Conservation (phyloP, 2,329 filamentous ascomycete genomes). For the Leptoxyphium fumago region DNA sequence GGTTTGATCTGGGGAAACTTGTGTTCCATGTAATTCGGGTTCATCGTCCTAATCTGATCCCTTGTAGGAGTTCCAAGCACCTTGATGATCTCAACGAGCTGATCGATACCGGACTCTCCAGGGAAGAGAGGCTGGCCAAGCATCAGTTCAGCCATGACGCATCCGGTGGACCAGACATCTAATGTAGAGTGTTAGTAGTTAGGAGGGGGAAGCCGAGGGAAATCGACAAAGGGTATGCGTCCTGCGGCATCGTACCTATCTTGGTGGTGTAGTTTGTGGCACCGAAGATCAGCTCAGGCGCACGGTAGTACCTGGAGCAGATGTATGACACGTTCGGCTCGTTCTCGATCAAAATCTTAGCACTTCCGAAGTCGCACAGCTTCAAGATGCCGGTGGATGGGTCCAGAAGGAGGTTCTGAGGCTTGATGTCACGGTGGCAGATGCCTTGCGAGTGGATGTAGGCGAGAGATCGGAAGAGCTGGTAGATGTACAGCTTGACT, state of each 20-base stretch:
- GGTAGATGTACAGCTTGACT: conserved; percentile 98
- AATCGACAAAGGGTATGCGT: not conserved
- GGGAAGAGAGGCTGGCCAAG: conserved; percentile 95
- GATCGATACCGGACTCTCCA: conserved; percentile 95
- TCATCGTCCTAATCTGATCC: conserved; percentile 99
- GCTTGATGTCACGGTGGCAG: conserved; percentile 98
- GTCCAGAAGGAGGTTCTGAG: conserved; percentile 90
- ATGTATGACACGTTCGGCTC: conserved; percentile 99
- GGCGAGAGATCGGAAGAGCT: conserved; percentile 92
- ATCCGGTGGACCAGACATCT: conserved; percentile 99
- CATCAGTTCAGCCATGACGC: conserved; percentile 99
- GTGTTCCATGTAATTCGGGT: conserved; percentile 99
- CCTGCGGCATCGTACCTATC: conserved; percentile 57
- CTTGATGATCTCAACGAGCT: conserved; percentile 98
- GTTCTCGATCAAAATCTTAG: conserved; percentile 96
- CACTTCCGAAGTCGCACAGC: conserved; percentile 96
- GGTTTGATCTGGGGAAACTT: conserved; percentile 99
- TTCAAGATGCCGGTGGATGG: conserved; percentile 84
- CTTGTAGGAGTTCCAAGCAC: conserved; percentile 90
- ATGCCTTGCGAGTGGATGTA: conserved; percentile 99
- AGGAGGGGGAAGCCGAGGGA: not conserved
- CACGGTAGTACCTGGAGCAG: conserved; percentile 96
- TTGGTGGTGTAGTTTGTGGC: conserved; percentile 99
- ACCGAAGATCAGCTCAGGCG: conserved; percentile 94
- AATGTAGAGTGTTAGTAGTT: not conserved